Conservation (phyloP, 768 basidiomycete genomes). For the Termitomyces sp. region DNA sequence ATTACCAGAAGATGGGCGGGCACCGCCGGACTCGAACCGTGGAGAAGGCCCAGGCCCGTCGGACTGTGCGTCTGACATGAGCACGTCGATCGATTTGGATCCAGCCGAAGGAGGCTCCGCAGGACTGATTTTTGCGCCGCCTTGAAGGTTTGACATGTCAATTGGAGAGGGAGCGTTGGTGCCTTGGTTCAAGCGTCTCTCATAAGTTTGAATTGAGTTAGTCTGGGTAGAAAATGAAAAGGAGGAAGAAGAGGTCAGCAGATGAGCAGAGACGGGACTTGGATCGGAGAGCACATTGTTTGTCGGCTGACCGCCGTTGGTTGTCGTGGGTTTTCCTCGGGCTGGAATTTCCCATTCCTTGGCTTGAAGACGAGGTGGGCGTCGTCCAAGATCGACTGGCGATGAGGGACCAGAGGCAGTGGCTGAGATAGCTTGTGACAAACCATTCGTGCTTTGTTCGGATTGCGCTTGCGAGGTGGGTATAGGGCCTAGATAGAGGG, state of each 20-base stretch:
- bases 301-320: conserved; percentile 16
- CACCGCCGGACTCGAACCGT: conserved; percentile 10
- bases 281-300: conserved; percentile 29
- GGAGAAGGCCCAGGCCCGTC: conserved; percentile 9
- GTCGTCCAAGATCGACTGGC: conserved; percentile 18
- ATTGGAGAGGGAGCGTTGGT: conserved; percentile 10
- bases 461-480: conserved; percentile 17
- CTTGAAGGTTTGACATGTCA: conserved; percentile 22
- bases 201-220: conserved; percentile 15
- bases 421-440: conserved; percentile 30
- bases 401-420: conserved; percentile 15
- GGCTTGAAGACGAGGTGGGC: conserved; percentile 20
- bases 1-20: conserved; percentile 8
- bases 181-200: conserved; percentile 19
- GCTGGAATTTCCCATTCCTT: conserved; percentile 23
- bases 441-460: conserved; percentile 17
- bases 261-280: conserved; percentile 5
- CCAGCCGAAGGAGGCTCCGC: conserved; percentile 12
- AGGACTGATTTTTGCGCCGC: conserved; percentile 14
- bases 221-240: conserved; percentile 12
- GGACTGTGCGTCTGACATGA: conserved; percentile 11
- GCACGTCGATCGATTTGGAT: conserved; percentile 9
- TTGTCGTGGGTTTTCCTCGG: conserved; percentile 16
- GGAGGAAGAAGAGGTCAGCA: conserved; percentile 15
- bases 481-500: conserved; percentile 56